A percentile compares a stretch with the other conserved stretches of the same genome.
These are phyloP conservation scores for Trapa bicornis DNA, from an alignment of 345 rosid species.

Conservation along the genomic window DNA sequence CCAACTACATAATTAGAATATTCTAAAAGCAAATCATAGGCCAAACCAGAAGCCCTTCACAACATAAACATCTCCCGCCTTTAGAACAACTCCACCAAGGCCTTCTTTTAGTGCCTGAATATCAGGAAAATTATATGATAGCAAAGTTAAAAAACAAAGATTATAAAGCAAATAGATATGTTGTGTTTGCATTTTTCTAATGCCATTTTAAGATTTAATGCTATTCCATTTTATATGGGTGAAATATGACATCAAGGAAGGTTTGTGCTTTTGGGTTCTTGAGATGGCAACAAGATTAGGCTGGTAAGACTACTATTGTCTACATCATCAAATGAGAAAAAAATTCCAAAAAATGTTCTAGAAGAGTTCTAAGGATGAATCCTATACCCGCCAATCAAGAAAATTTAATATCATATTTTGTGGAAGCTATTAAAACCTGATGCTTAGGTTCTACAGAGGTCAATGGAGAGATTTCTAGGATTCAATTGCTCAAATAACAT, in stretches of 20 bases:
- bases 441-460: too few relatives aligned
- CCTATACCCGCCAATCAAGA: slow-evolving; percentile 66
- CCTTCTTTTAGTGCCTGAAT: slow-evolving; percentile 76
- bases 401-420: slow-evolving; percentile 49
- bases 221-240: too few relatives aligned
- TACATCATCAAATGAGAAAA: background rate
- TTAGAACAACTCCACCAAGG: slow-evolving; percentile 63
- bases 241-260: slow-evolving; percentile 50
- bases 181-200: too few relatives aligned
- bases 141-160: too few relatives aligned
- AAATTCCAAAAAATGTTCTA: background rate
- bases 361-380: background rate
- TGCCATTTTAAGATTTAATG: too few relatives aligned
- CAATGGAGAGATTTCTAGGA: too few relatives aligned
- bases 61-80: slow-evolving; percentile 42
- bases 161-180: too few relatives aligned
- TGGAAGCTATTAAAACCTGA: background rate
- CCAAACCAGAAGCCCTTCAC: slow-evolving; percentile 83
- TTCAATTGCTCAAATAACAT: too few relatives aligned
- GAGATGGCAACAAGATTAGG: slow-evolving; percentile 36
- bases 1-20: background rate
- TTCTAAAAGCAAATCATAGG: background rate
- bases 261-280: slow-evolving; percentile 46
- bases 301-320: background rate
- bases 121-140: background rate